phyloP scores from a whole-genome alignment of 176 grass and related monocot species.

The Carex scoparia region DNA sequence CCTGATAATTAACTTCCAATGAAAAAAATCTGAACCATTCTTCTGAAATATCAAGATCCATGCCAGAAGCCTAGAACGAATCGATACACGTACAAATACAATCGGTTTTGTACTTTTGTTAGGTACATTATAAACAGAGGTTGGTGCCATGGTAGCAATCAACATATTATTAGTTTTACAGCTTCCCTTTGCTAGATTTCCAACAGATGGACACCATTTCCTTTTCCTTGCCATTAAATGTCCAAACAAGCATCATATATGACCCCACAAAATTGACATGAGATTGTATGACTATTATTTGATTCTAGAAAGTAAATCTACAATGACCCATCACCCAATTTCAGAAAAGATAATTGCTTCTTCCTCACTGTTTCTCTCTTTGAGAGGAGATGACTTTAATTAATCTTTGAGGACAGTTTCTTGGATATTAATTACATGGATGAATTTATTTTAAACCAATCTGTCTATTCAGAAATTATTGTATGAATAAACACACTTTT shows the following conservation, averaged over 20 bases:
- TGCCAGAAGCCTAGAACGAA: not conserved
- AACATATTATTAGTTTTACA: not conserved
- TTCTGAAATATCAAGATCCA: not conserved
- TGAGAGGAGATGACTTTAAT: too few relatives aligned
- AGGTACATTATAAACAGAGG: not conserved
- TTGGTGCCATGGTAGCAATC: conserved; percentile 4
- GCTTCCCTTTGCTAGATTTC: not conserved
- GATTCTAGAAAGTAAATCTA: not conserved
- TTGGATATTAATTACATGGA: not conserved
- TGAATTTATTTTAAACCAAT: not conserved
- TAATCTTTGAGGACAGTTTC: too few relatives aligned
- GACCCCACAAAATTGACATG: not conserved
- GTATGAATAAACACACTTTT: not conserved
- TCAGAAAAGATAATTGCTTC: not conserved
- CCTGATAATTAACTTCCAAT: not conserved
- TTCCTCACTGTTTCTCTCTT: not conserved
- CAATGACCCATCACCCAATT: not conserved
- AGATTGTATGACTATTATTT: not conserved
- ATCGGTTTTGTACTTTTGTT: not conserved
- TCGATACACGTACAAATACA: not conserved
- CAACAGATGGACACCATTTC: not conserved
- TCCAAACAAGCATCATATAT: not conserved
- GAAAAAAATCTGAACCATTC: not conserved
- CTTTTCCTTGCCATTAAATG: not conserved
- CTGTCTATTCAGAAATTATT: not conserved